Base-by-base conservation (phyloP, 257 asterid species). In the Forsythia suspensa region DNA sequence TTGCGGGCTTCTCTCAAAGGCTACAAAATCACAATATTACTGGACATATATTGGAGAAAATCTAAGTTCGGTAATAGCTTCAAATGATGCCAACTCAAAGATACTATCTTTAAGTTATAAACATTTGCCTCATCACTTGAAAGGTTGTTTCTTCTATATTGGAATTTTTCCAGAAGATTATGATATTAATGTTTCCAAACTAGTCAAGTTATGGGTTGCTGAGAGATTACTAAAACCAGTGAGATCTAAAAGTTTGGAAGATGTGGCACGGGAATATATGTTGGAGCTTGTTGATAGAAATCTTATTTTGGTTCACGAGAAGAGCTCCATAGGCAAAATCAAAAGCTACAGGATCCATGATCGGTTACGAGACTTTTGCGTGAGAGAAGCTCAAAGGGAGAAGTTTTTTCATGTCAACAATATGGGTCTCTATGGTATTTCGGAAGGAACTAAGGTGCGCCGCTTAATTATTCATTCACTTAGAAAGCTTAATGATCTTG, bases 111-210 rank as follows among this genome's bases (percentile, higher is more conserved):
- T 46, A 12, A 46, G 55, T 46, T 46, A 46, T 46, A 46, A 2
- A 2, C 5, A 46, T 12, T 18, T 51, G 18, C 73, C 80, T n/a
- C 40, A 13, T 1, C 48, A 76, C 12, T 66, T 76, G 1, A 76
- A 76, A 24, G 73, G 20, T 1, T 42, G 79, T 46, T 76, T 76
- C 10, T 6, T 76, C 1, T 76, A 66, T 21, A 41, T 76, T 6
- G 66, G 73, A 42, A 18, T 41, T 24, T 76, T 76, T n/a, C 79
- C 66, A 0, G 59, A 76, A 76, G 63, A 67, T 29, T 8, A 7
- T 65, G 21, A 12, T 13, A 65, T 76, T 42, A 18, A 9, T 29
- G 74, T 76, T 36, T 39, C 34, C 21, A 66, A 16, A 34, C 46
- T 76, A 42, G 43, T 76, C 0, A 38, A 40, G 29, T 34, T 65